These are phyloP conservation scores for Nakaseomyces delphensis DNA, from an alignment of 1,139 yeast genomes.

Conservation along the genomic window DNA sequence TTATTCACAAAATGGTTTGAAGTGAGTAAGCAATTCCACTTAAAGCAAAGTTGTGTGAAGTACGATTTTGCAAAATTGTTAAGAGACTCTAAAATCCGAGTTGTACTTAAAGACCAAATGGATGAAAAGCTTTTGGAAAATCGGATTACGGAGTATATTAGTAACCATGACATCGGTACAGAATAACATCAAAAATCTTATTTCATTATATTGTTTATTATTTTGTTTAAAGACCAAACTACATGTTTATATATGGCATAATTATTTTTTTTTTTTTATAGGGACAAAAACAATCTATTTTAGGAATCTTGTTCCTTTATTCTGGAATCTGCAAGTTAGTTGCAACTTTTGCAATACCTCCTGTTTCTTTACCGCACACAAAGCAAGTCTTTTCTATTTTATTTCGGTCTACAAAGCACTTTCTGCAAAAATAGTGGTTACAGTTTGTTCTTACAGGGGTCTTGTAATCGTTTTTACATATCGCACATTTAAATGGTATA, in stretches of 20 bases:
- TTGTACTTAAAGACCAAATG: background rate
- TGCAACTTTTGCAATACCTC: slow-evolving; percentile 38
- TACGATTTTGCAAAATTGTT: background rate
- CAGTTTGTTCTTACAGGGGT: slow-evolving; percentile 57
- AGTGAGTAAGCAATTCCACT: background rate
- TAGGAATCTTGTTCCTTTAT: too few relatives aligned
- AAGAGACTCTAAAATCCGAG: background rate
- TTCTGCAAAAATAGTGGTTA: slow-evolving; percentile 57
- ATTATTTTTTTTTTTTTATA: too few relatives aligned
- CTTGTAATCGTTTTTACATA: slow-evolving; percentile 52
- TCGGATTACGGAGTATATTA: background rate
- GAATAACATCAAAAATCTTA: background rate
- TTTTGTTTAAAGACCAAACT: too few relatives aligned
- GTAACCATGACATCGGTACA: background rate
- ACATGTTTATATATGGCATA: background rate
- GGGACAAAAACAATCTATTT: too few relatives aligned
- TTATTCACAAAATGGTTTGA: background rate
- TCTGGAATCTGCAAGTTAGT: too few relatives aligned
- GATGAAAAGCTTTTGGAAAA: background rate
- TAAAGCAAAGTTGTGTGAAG: background rate
- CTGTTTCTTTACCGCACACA: slow-evolving; percentile 51
- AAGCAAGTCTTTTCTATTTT: slow-evolving; percentile 44
- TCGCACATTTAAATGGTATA: slow-evolving; percentile 54
- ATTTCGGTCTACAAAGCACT: slow-evolving; percentile 48
- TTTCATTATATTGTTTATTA: background rate